phyloP scores from a whole-genome alignment of 352 stramenopile genomes.

The Elongisporangium prolatum region DNA sequence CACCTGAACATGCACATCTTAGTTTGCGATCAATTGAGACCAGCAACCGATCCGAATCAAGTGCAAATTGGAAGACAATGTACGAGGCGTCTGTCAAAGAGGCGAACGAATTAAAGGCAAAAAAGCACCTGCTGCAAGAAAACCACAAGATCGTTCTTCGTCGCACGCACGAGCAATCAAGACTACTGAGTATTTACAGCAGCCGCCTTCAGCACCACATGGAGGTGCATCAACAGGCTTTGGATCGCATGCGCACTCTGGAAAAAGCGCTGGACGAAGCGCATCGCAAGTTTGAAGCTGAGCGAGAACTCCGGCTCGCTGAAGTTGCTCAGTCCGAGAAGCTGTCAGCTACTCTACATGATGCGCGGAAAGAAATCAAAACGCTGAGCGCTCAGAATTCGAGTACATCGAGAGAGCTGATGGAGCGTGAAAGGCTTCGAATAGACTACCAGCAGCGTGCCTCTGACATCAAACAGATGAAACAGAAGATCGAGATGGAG shows the following conservation, averaged over 20 bases:
- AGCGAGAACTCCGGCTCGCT: conserved; percentile 42
- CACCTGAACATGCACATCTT: not conserved
- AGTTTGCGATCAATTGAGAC: too few relatives aligned
- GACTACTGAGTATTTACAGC: conserved; percentile 61
- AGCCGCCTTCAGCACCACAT: conserved; percentile 39
- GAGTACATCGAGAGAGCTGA: conserved; percentile 35
- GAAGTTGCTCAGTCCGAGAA: conserved; percentile 55
- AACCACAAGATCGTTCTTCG: conserved; percentile 52
- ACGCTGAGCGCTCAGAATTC: conserved; percentile 41
- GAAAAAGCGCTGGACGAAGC: conserved; percentile 35
- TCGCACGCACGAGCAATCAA: conserved; percentile 60
- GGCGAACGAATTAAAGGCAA: conserved; percentile 17
- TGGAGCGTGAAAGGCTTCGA: conserved; percentile 48
- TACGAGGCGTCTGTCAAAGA: conserved; percentile 22
- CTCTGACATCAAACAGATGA: conserved; percentile 40
- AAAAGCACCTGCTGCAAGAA: conserved; percentile 35
- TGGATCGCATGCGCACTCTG: conserved; percentile 41
- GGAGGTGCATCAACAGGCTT: conserved; percentile 53
- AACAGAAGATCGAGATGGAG: conserved; percentile 46
- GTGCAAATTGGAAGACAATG: conserved; percentile 16
- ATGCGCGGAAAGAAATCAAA: conserved; percentile 48
- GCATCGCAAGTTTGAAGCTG: conserved; percentile 34
- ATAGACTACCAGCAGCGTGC: conserved; percentile 52
- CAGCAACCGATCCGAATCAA: conserved; percentile 2
- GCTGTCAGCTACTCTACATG: conserved; percentile 39